A percentile compares a stretch with the other conserved stretches of the same genome.
These are phyloP conservation scores for Euphorbia pulcherrima DNA, from an alignment of 345 rosid species.

Conservation along the genomic window DNA sequence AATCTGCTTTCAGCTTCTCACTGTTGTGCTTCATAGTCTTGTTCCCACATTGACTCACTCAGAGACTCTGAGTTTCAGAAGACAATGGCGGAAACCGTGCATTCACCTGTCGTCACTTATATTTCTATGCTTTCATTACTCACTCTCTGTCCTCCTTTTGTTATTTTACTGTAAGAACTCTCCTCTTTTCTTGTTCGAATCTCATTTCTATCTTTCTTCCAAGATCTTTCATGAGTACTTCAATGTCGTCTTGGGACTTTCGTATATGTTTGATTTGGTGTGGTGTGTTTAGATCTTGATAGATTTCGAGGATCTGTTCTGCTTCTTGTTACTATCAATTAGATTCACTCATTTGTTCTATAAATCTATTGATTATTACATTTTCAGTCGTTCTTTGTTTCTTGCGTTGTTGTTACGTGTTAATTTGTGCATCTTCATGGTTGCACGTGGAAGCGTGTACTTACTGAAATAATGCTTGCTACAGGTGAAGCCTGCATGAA, in stretches of 20 bases:
- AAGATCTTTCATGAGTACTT: neutral
- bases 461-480: neutral
- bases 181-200: neutral
- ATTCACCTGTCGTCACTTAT: slow-evolving; percentile 74
- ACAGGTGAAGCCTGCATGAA: neutral
- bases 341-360: neutral
- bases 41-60: neutral
- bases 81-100: slow-evolving; percentile 54
- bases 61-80: neutral
- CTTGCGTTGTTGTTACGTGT: neutral
- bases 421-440: neutral
- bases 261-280: neutral
- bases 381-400: neutral
- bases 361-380: neutral
- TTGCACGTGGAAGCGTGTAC: neutral
- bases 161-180: slow-evolving; percentile 72
- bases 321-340: neutral
- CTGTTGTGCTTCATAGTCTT: neutral
- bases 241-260: neutral
- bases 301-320: neutral
- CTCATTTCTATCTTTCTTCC: neutral
- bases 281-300: neutral
- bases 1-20: neutral
- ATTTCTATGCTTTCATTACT: slow-evolving; percentile 79
- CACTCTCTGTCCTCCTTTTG: slow-evolving; percentile 84